phyloP scores from a whole-genome alignment of 2,329 filamentous ascomycete genomes.

The Paecilomyces fulvus region DNA sequence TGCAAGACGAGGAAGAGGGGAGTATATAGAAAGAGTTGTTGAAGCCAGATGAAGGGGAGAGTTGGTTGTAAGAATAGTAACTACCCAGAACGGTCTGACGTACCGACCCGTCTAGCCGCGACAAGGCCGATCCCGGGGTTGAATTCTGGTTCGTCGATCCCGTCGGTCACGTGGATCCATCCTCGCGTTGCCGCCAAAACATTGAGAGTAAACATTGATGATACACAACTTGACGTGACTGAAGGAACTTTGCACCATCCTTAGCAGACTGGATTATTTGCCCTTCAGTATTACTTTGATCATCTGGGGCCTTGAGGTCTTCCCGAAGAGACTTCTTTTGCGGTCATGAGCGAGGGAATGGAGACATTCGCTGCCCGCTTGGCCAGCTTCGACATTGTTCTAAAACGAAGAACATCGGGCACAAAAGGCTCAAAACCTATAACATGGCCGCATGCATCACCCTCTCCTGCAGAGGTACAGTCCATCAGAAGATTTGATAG shows the following conservation, averaged over 20 bases:
- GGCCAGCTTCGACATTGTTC: constrained; percentile 64
- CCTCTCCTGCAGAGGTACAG: constrained; percentile 56
- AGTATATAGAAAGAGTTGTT: neutral
- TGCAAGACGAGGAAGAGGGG: neutral
- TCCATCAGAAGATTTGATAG: constrained; percentile 7
- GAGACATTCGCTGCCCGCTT: constrained; percentile 67
- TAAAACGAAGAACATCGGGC: constrained; percentile 64
- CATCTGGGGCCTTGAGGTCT: neutral
- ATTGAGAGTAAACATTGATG: neutral
- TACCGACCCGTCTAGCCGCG: neutral
- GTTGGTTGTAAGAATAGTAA: neutral
- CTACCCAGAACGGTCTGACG: neutral
- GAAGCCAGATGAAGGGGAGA: neutral
- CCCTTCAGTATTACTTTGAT: neutral
- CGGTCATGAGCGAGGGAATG: constrained; percentile 33
- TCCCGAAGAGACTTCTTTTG: neutral
- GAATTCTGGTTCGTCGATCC: neutral
- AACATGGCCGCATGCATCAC: constrained; percentile 71
- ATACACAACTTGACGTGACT: neutral
- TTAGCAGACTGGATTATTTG: neutral
- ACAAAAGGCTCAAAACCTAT: constrained; percentile 47
- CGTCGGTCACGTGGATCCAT: neutral
- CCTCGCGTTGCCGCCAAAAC: neutral
- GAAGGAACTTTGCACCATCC: neutral
- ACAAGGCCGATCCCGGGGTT: neutral